These are phyloP conservation scores for Pseudogymnoascus sp. DNA, from an alignment of 2,329 filamentous ascomycete species.

Conservation along the genomic window DNA sequence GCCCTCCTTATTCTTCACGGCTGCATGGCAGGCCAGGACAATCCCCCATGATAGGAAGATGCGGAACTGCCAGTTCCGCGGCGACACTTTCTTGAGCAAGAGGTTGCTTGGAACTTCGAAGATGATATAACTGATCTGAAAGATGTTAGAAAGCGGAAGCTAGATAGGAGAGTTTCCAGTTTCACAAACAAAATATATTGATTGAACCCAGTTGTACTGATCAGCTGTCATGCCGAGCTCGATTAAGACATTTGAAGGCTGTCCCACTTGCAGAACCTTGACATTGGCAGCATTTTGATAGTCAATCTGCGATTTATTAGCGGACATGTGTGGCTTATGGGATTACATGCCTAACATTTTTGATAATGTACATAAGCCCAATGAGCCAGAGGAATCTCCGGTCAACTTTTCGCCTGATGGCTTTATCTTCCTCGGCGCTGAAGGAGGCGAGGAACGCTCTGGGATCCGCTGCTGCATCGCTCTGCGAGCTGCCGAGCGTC, in stretches of 20 bases:
- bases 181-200: slow-evolving; percentile 34
- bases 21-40: slow-evolving; percentile 35
- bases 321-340: background rate
- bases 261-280: slow-evolving; percentile 38
- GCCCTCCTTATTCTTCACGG: slow-evolving; percentile 35
- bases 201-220: slow-evolving; percentile 38
- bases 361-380: slow-evolving; percentile 38
- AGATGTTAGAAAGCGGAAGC: background rate
- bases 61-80: slow-evolving; percentile 33
- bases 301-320: slow-evolving; percentile 29
- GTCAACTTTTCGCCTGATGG: slow-evolving; percentile 38
- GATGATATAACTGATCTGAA: slow-evolving; percentile 35
- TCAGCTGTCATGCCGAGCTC: slow-evolving; percentile 37
- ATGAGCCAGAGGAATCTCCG: slow-evolving; percentile 35
- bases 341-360: slow-evolving; percentile 29
- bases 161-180: background rate
- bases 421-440: slow-evolving; percentile 34
- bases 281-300: slow-evolving; percentile 37
- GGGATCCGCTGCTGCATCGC: slow-evolving; percentile 17
- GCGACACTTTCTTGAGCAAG: slow-evolving; percentile 33
- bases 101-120: slow-evolving; percentile 38
- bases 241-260: slow-evolving; percentile 33
- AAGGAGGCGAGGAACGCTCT: slow-evolving; percentile 35
- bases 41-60: slow-evolving; percentile 36
- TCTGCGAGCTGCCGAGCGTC: slow-evolving; percentile 16